Evolutionary conservation across 768 basidiomycete species (phyloP).

Genomic region (Glaciozyma martinii): DNA sequence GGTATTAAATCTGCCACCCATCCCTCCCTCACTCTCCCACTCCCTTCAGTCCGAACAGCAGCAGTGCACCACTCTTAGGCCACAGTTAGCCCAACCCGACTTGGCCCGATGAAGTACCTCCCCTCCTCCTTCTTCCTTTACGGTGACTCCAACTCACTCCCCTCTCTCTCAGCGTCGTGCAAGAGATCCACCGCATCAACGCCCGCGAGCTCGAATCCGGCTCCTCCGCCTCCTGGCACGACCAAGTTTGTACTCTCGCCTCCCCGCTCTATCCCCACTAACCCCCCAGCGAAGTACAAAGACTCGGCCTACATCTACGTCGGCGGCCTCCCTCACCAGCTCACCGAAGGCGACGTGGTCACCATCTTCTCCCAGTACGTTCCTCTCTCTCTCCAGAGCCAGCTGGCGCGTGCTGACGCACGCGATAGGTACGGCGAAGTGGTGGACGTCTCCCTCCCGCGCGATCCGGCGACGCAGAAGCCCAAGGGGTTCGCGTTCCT

Average conservation of each 20-base stretch:
- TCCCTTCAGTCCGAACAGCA: no score
- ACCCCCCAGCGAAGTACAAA: conserved; percentile 19
- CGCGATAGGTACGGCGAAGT: conserved; percentile 83
- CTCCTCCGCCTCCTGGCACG: conserved; percentile 71
- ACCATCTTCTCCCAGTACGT: conserved; percentile 89
- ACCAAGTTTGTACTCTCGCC: conserved; percentile 54
- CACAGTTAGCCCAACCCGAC: no score
- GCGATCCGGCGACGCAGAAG: conserved; percentile 88
- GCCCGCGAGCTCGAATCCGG: conserved; percentile 70
- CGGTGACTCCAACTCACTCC: no score
- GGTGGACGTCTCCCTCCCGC: conserved; percentile 86
- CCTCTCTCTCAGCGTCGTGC: conserved; percentile 41
- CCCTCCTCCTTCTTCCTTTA: no score
- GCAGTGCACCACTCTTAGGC: no score
- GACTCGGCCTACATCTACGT: conserved; percentile 94
- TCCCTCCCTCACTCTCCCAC: no score
- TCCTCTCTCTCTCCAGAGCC: background rate
- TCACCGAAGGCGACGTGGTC: conserved; percentile 96
- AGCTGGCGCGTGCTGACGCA: background rate
- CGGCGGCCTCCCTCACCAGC: conserved; percentile 74
- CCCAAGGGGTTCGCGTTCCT: conserved; percentile 86
- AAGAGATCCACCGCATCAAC: conserved; percentile 89
- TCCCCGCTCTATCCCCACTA: background rate
- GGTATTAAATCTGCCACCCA: no score
- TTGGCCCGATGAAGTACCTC: no score